Evolutionary conservation across 129 eudicot species (phyloP).

Genomic region (Tanacetum coccineum): DNA sequence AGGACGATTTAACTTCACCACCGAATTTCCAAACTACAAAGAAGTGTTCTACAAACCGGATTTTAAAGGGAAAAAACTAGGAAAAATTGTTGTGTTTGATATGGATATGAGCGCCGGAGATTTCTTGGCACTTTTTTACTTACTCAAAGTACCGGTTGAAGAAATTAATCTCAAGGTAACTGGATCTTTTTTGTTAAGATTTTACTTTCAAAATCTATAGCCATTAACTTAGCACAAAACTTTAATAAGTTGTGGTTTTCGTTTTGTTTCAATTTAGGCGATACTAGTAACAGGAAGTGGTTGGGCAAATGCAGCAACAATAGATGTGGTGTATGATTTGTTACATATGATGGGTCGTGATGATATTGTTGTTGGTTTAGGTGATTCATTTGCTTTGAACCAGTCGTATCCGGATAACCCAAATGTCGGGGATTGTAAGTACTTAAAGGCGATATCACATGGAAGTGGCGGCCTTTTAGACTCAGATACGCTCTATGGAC

Average conservation of each 20-base stretch:
- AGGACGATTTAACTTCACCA: conserved; percentile 69
- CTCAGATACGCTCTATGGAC: conserved; percentile 82
- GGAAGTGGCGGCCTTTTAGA: conserved; percentile 89
- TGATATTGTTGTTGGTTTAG: conserved; percentile 81
- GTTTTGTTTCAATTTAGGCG: conserved; percentile 39
- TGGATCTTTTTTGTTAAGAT: background rate
- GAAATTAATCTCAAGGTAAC: conserved; percentile 66
- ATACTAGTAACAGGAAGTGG: conserved; percentile 70
- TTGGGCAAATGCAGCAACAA: conserved; percentile 92
- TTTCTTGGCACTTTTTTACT: conserved; percentile 77
- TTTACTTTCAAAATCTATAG: background rate
- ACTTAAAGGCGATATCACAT: conserved; percentile 68
- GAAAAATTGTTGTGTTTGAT: conserved; percentile 65
- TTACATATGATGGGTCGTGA: conserved; percentile 99
- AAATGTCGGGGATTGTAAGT: conserved; percentile 73
- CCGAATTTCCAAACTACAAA: conserved; percentile 60
- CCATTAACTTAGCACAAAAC: background rate
- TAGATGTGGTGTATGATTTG: conserved; percentile 78
- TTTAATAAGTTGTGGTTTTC: background rate
- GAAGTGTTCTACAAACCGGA: conserved; percentile 56
- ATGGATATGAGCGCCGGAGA: conserved; percentile 99
- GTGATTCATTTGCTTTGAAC: conserved; percentile 59
- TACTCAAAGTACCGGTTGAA: conserved; percentile 76
- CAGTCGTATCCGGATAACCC: conserved; percentile 43
- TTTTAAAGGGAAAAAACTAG: conserved; percentile 43